phyloP scores from a whole-genome alignment of 1,284 basidiomycete genomes.

The Pseudozyma tsukubaensis region DNA sequence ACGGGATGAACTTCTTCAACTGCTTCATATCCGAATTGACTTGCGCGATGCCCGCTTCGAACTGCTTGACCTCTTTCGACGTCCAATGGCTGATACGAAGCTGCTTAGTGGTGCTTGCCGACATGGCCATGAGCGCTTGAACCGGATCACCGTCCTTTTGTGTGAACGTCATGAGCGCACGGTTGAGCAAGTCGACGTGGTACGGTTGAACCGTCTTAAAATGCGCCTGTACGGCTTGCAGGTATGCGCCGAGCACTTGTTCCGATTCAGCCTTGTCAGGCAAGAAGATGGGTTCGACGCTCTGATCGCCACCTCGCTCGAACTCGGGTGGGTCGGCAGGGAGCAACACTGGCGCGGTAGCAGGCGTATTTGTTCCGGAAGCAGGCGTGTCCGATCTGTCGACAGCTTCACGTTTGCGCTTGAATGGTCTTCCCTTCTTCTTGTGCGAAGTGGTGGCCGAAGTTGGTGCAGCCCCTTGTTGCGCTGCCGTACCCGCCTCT shows the following conservation, averaged over 20 bases:
- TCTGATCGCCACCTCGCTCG: slow-evolving; percentile 80
- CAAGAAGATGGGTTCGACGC: slow-evolving; percentile 75
- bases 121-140: slow-evolving; percentile 82
- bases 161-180: slow-evolving; percentile 83
- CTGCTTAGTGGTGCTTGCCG: slow-evolving; percentile 75
- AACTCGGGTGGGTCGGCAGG: slow-evolving; percentile 66
- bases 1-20: slow-evolving; percentile 79
- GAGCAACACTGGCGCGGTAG: slow-evolving; percentile 16
- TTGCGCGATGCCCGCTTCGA: slow-evolving; percentile 79
- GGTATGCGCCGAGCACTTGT: slow-evolving; percentile 77
- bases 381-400: slow-evolving; percentile 46
- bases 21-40: slow-evolving; percentile 82
- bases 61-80: slow-evolving; percentile 77
- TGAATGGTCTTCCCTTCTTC: slow-evolving; percentile 38
- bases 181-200: slow-evolving; percentile 83
- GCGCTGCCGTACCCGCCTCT: no score
- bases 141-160: slow-evolving; percentile 76
- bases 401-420: slow-evolving; percentile 39
- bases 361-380: slow-evolving; percentile 34
- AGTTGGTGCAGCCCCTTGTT: not conserved
- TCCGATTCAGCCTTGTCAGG: slow-evolving; percentile 69
- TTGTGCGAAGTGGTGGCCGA: slow-evolving; percentile 23
- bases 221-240: slow-evolving; percentile 72
- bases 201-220: slow-evolving; percentile 69
- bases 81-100: slow-evolving; percentile 72